Evolutionary conservation across 148 eudicot genomes (phyloP).

Genomic region (Silene uniflora): DNA sequence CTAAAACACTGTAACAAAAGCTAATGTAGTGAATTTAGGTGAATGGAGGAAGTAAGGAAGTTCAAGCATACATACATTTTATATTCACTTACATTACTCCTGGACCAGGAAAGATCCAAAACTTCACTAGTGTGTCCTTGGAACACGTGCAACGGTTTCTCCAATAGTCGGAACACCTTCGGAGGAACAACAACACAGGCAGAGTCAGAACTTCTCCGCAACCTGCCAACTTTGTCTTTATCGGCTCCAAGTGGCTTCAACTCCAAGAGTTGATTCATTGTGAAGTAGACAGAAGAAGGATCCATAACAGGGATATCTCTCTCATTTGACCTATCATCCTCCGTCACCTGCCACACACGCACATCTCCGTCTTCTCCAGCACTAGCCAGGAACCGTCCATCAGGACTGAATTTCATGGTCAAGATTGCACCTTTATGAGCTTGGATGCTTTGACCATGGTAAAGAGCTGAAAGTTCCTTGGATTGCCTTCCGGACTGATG

Average conservation of each 20-base stretch:
- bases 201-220: constrained; percentile 52
- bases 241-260: constrained; percentile 44
- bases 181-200: constrained; percentile 83
- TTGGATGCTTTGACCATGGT: constrained; percentile 67
- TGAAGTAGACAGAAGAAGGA: constrained; percentile 72
- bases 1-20: too few species aligned
- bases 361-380: constrained; percentile 88
- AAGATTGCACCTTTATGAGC: constrained; percentile 85
- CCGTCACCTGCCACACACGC: constrained; percentile 82
- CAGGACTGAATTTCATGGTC: constrained; percentile 85
- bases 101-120: constrained; percentile 89
- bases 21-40: too few species aligned
- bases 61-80: neutral
- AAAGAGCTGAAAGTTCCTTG: constrained; percentile 80
- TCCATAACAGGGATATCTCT: constrained; percentile 67
- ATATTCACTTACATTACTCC: constrained; percentile 28
- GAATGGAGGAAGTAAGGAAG: too few species aligned
- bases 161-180: constrained; percentile 68
- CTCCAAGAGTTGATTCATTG: constrained; percentile 59
- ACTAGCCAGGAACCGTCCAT: constrained; percentile 75
- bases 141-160: constrained; percentile 74
- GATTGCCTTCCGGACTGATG: constrained; percentile 48
- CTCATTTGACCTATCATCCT: constrained; percentile 59
- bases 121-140: constrained; percentile 68
- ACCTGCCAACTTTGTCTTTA: constrained; percentile 43